Percentiles rank a stretch among this genome's conserved stretches.
Conservation (phyloP, 2,329 filamentous ascomycete genomes). For the Sclerotinia trifoliorum region DNA sequence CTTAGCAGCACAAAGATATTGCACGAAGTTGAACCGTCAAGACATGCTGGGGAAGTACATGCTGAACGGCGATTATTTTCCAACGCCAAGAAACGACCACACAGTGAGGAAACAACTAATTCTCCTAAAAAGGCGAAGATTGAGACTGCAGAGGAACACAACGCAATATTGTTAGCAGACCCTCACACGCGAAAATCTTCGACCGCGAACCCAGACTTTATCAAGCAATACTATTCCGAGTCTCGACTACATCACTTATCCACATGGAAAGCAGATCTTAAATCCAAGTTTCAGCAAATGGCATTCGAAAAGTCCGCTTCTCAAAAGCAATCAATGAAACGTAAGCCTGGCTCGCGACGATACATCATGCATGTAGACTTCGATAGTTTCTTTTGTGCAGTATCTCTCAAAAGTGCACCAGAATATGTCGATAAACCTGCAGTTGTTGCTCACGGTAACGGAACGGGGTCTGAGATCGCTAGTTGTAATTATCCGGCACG, state of each 20-base stretch:
- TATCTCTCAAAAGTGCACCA: conserved; percentile 77
- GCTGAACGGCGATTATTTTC: background rate
- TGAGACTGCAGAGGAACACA: conserved; percentile 89
- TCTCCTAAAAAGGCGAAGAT: conserved; percentile 32
- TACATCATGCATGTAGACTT: conserved; percentile 97
- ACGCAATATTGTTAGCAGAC: conserved; percentile 78
- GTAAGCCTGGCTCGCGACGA: conserved; percentile 61
- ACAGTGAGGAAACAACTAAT: conserved; percentile 25
- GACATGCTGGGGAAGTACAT: background rate
- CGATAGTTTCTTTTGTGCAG: conserved; percentile 96
- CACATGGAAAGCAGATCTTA: conserved; percentile 93
- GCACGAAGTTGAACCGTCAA: background rate
- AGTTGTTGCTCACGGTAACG: conserved; percentile 83
- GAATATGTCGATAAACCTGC: conserved; percentile 76
- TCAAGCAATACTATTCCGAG: conserved; percentile 93
- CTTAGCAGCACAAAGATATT: background rate
- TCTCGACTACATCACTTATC: conserved; percentile 93
- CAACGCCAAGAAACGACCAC: conserved; percentile 22
- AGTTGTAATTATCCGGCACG: conserved; percentile 96
- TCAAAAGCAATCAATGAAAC: conserved; percentile 48
- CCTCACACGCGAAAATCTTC: conserved; percentile 85
- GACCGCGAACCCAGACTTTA: conserved; percentile 86
- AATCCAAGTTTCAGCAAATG: conserved; percentile 79
- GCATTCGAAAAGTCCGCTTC: conserved; percentile 65
- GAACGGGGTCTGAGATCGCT: conserved; percentile 88